Base-by-base conservation (phyloP, 768 basidiomycete species). In the Podaxis rugospora region DNA sequence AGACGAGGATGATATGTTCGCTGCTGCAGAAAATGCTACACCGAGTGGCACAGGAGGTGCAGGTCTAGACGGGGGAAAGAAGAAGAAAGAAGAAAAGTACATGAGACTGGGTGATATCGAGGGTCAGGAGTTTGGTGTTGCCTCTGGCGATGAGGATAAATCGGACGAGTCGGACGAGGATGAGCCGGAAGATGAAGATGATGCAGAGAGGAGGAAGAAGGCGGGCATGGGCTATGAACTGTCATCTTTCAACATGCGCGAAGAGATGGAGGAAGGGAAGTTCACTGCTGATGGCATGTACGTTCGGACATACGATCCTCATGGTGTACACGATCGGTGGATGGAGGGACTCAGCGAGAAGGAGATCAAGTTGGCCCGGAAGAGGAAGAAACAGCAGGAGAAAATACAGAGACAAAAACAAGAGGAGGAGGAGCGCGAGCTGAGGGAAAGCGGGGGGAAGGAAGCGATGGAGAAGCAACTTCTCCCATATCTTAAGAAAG, bases 211-310 rank as follows among this genome's bases (percentile, higher is more conserved):
- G 66, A 76, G 81, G 69, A 86, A 83, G 76, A 93, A 92, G 72
- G 85, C 80, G 40, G 90, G 89, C 11, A 98, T 99, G 96, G 97
- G 96, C 1, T 96, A 77, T 74, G 90, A 95, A 69, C 66, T 99
- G 9, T 95, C 92, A 3, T 91, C 93, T 27, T 99, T 99, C 85
- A 96, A 99, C 73, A 98, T 99, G 96, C 89, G 95, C 64, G 90
- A 93, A 67, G 97, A 99, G 80, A 95, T 98, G 90, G 89, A 93
- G 69, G 96, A 98, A 75, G 97, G 97, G 40, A 93, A 94, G 70
- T 98, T 99, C 77, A 88, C 92, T 4, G 91, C 90, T 62, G 96
- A 98, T 69, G 97, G 97, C 51, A 90, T 74, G 67, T 93, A 94
- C 70, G 86, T 91, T 52, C 88, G 90, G 65, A 82, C 88, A 10